Evolutionary conservation across 176 grass and related monocot genomes (phyloP).

Genomic region (Cymbopogon citratus): DNA sequence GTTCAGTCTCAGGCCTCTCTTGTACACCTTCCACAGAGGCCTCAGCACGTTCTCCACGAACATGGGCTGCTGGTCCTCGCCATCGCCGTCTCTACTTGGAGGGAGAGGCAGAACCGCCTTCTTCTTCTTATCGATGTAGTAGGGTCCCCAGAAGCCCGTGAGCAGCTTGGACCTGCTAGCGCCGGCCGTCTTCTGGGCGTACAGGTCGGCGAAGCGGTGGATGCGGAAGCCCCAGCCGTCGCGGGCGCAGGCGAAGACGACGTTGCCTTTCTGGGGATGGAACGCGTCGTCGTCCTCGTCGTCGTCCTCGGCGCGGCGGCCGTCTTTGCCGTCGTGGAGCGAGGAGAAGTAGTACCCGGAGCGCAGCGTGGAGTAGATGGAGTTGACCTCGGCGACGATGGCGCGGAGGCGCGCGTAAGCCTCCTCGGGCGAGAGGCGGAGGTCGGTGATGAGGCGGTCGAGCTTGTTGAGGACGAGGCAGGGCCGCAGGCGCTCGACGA

Average conservation of each 20-base stretch:
- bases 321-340: too few relatives aligned
- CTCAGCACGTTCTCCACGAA: too few relatives aligned
- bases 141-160: too few relatives aligned
- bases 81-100: too few relatives aligned
- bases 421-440: constrained; percentile 52
- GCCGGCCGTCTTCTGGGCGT: constrained; percentile 16
- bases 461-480: constrained; percentile 96
- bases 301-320: not conserved
- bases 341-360: constrained; percentile 71
- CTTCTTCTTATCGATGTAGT: too few relatives aligned
- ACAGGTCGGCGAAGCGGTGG: constrained; percentile 60
- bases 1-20: too few relatives aligned
- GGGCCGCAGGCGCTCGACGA: constrained; percentile 68
- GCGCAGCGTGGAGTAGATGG: constrained; percentile 66
- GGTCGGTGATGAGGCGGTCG: constrained; percentile 78
- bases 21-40: too few relatives aligned
- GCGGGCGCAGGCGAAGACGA: constrained; percentile 71
- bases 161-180: too few relatives aligned
- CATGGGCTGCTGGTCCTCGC: too few relatives aligned
- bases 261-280: constrained; percentile 78
- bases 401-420: constrained; percentile 59
- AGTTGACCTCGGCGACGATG: constrained; percentile 66
- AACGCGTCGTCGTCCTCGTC: constrained; percentile 76
- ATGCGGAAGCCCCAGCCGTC: constrained; percentile 88
- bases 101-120: too few relatives aligned